These are phyloP conservation scores for Polytrichum formosum DNA, from an alignment of 225 moss, liverwort and hornwort species.

Conservation along the genomic window DNA sequence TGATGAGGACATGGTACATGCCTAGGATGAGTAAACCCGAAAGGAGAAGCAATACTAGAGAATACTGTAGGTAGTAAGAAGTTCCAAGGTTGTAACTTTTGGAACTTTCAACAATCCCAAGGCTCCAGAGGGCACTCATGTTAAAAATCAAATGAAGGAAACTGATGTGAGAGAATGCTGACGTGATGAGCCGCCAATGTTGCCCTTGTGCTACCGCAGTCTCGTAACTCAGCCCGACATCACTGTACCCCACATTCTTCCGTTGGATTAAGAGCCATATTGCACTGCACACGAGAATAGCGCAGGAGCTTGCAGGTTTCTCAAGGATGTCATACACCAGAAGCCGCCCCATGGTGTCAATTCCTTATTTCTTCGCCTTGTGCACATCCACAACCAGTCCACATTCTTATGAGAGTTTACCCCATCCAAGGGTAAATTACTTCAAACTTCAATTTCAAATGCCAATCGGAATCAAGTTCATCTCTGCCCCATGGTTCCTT, in stretches of 20 bases:
- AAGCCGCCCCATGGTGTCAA: slow-evolving; percentile 66
- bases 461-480: no score
- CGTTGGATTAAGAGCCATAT: slow-evolving; percentile 78
- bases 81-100: slow-evolving; percentile 64
- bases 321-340: slow-evolving; percentile 78
- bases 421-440: no score
- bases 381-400: no score
- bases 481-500: no score
- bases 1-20: slow-evolving; percentile 81
- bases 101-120: slow-evolving; percentile 74
- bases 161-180: slow-evolving; percentile 89
- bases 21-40: slow-evolving; percentile 81
- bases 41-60: slow-evolving; percentile 66
- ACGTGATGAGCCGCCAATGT: slow-evolving; percentile 89
- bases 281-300: slow-evolving; percentile 69
- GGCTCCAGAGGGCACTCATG: slow-evolving; percentile 97
- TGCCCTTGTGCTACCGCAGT: slow-evolving; percentile 79
- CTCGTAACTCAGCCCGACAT: slow-evolving; percentile 86
- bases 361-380: no score
- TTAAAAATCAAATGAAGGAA: slow-evolving; percentile 98
- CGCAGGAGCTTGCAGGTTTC: slow-evolving; percentile 70
- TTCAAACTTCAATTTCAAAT: no score
- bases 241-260: slow-evolving; percentile 62
- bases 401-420: no score
- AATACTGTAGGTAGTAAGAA: slow-evolving; percentile 81